Evolutionary conservation across 169 alveolate genomes (phyloP).

Genomic region (Perkinsus marinus): DNA sequence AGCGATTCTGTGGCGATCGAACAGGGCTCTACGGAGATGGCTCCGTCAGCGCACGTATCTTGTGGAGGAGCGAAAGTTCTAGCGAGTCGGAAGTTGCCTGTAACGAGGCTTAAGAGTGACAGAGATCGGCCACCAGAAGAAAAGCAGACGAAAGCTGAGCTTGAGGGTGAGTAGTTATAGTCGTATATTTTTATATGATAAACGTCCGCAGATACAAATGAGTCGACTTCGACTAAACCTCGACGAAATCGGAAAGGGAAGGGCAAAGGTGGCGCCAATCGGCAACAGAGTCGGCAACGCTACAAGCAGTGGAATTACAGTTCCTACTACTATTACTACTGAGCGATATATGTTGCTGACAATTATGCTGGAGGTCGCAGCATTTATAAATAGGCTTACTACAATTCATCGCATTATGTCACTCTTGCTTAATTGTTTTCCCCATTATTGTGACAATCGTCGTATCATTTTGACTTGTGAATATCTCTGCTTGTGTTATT

Average conservation of each 20-base stretch:
- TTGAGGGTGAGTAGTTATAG: background rate
- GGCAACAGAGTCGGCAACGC: background rate
- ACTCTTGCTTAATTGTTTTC: background rate
- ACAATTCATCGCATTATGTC: background rate
- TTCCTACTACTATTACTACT: background rate
- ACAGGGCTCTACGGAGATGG: background rate
- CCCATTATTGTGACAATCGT: background rate
- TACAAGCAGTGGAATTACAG: background rate
- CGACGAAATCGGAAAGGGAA: background rate
- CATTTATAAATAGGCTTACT: too few species aligned
- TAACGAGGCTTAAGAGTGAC: background rate
- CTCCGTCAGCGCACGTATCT: background rate
- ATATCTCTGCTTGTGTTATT: too few species aligned
- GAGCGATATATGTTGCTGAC: background rate
- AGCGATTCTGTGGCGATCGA: background rate
- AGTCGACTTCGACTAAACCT: background rate
- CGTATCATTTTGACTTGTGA: background rate
- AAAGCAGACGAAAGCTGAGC: background rate
- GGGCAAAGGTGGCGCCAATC: background rate
- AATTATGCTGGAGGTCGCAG: too few species aligned
- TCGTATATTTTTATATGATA: too few species aligned
- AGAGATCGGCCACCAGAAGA: background rate
- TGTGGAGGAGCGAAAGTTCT: background rate
- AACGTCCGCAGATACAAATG: background rate
- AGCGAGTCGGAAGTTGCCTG: background rate